A percentile compares a stretch with the other conserved stretches of the same genome.
Evolutionary conservation across 352 stramenopile genomes (phyloP).

Genomic region (Phytophthora macrochlamydospora): DNA sequence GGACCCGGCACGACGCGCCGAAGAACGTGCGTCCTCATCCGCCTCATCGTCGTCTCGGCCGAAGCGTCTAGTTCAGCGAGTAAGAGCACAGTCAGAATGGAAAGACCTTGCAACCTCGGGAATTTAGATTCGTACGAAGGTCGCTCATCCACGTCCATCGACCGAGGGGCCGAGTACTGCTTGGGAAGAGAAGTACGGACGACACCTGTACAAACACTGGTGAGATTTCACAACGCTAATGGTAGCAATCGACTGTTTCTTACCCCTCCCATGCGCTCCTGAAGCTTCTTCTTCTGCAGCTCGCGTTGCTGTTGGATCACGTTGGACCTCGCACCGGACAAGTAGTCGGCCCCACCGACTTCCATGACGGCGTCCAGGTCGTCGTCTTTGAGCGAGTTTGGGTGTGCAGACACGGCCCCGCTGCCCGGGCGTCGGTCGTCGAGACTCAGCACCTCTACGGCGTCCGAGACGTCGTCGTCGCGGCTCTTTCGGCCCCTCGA

Average conservation of each 20-base stretch:
- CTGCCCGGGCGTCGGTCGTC: conserved; percentile 50
- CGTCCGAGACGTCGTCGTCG: conserved; percentile 59
- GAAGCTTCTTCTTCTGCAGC: conserved; percentile 88
- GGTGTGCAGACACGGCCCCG: conserved; percentile 46
- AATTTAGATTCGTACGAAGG: conserved; percentile 58
- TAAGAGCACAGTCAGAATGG: background rate
- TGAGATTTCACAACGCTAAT: background rate
- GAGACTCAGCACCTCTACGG: conserved; percentile 65
- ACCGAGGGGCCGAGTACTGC: conserved; percentile 78
- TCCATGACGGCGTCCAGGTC: conserved; percentile 66
- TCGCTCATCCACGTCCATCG: conserved; percentile 79
- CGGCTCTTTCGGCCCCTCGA: conserved; percentile 21
- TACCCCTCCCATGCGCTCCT: conserved; percentile 77
- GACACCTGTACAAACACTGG: conserved; percentile 45
- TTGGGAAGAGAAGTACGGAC: conserved; percentile 75
- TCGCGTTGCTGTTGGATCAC: conserved; percentile 88
- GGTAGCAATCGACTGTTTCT: background rate
- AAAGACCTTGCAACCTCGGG: background rate
- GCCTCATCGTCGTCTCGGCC: conserved; percentile 71
- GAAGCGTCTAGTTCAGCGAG: conserved; percentile 52
- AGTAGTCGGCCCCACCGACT: conserved; percentile 53
- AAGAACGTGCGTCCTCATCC: conserved; percentile 51
- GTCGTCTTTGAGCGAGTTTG: conserved; percentile 82
- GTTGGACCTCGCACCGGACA: conserved; percentile 67
- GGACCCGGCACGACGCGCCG: conserved; percentile 28